Evolutionary conservation across 306 rosid genomes (phyloP), one percentile per base, ranked within the genome.

Genomic region (Cucurbita ficifolia): DNA sequence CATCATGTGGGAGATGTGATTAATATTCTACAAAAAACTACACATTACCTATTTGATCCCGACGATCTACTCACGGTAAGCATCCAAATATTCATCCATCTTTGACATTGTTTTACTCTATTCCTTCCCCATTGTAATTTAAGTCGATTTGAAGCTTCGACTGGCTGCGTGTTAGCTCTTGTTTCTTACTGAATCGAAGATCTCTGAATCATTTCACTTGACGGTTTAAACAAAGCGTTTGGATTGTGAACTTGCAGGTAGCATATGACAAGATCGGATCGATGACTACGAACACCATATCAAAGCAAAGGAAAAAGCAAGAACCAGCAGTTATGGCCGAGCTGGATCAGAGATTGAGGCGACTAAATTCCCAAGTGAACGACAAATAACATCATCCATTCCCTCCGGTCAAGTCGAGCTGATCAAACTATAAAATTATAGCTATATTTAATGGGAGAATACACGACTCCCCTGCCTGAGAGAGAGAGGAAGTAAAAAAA

Each of bases 271-370:
- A 95, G 85, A 88, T 95, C 46, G 96, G 99, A 17, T 91, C 97
- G 14, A 89, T 91, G 96, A 89, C 97, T 50, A 95, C 96, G 40
- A 85, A 87, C 82, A 89, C 88, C 4, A 88, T 95, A 85, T 95
- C 96, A 6, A 95, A 95, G 85, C 91, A 95, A 80, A 85, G 99
- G 83, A 95, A 95, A 77, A 95, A 91, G 73, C 99, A 95, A 75
- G 97, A 95, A 80, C 99, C 99, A 33, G 99, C 88, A 74, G 99
- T 95, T 12, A 88, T 89, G 99, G 90, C 87, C 43, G 99, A 95
- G 83, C 95, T 91, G 36, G 97, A 95, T 80, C 91, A 88, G 82
- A 89, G 97, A 82, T 68, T 85, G 65, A 89, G 87, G 81, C 84
- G 91, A 81, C 73, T 95, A 82, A 88, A 88, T 78, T 91, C 99